Conservation (phyloP, 768 basidiomycete species). For the Termitomyces sp. region DNA sequence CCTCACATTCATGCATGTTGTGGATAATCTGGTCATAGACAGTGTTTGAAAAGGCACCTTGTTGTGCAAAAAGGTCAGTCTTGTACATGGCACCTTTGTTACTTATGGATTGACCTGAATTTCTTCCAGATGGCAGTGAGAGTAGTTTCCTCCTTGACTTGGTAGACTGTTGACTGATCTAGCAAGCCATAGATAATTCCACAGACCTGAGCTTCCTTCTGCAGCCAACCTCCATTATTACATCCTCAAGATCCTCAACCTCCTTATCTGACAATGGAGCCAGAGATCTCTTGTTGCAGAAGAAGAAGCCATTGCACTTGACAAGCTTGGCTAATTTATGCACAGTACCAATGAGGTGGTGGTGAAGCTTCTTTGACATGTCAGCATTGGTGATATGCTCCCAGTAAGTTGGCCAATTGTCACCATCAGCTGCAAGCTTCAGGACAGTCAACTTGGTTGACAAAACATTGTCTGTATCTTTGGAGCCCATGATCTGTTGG, state of each 20-base stretch:
- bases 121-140: too few species aligned
- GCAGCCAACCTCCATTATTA: conserved; percentile 9
- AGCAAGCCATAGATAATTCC: not conserved
- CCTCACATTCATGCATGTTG: too few species aligned
- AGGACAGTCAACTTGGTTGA: not conserved
- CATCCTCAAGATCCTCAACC: conserved; percentile 15
- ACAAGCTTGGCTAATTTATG: conserved; percentile 12
- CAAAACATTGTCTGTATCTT: not conserved
- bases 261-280: conserved; percentile 13
- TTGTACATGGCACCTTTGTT: not conserved
- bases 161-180: not conserved
- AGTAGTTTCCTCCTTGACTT: not conserved
- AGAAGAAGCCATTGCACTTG: conserved; percentile 11
- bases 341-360: conserved; percentile 15
- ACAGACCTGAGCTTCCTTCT: not conserved
- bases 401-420: not conserved
- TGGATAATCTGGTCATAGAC: too few species aligned
- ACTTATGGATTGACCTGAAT: too few species aligned
- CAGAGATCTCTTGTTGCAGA: not conserved
- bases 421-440: not conserved
- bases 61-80: not conserved
- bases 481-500: not conserved
- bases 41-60: too few species aligned
- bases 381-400: conserved; percentile 15
- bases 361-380: not conserved